Conservation (phyloP, 495 filamentous ascomycete species). For the Aspergillus sclerotioniger region DNA sequence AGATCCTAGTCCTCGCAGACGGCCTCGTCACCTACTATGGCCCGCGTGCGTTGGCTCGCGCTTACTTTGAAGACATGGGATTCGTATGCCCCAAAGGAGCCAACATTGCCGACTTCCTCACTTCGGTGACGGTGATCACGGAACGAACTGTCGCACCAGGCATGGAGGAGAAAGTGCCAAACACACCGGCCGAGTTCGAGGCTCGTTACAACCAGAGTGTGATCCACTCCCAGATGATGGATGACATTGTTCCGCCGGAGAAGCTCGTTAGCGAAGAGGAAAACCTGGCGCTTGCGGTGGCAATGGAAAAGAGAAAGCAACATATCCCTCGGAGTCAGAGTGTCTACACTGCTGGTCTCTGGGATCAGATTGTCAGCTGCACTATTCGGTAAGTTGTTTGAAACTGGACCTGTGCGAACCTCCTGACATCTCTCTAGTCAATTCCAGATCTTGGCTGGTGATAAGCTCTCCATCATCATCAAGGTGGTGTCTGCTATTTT, state of each 20-base stretch:
- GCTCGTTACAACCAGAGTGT: slow-evolving; percentile 65
- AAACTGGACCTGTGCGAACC: too few relatives aligned
- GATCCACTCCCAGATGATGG: slow-evolving; percentile 59
- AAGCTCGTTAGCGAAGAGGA: slow-evolving; percentile 44
- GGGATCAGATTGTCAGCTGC: slow-evolving; percentile 56
- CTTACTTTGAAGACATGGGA: slow-evolving; percentile 70
- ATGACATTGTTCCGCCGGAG: slow-evolving; percentile 57
- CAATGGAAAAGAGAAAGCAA: slow-evolving; percentile 53
- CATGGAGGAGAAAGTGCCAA: slow-evolving; percentile 63
- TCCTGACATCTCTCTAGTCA: slow-evolving; percentile 18
- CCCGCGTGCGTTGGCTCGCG: slow-evolving; percentile 53
- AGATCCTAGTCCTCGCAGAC: slow-evolving; percentile 73
- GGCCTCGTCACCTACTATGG: slow-evolving; percentile 81
- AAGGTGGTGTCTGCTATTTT: slow-evolving; percentile 34
- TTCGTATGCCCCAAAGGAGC: slow-evolving; percentile 67
- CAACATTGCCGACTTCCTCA: slow-evolving; percentile 77
- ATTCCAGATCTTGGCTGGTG: slow-evolving; percentile 40
- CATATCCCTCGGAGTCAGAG: slow-evolving; percentile 39
- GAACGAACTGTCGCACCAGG: slow-evolving; percentile 66
- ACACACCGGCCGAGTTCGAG: slow-evolving; percentile 76
- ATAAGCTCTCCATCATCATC: slow-evolving; percentile 36
- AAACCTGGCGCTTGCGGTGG: slow-evolving; percentile 38
- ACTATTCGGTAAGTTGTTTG: slow-evolving; percentile 34
- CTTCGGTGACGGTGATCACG: slow-evolving; percentile 67
- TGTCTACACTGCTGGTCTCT: slow-evolving; percentile 55